Evolutionary conservation across 140 eudicot species (phyloP), one percentile per base, ranked within the genome.

Genomic region (Erigeron philadelphicus): DNA sequence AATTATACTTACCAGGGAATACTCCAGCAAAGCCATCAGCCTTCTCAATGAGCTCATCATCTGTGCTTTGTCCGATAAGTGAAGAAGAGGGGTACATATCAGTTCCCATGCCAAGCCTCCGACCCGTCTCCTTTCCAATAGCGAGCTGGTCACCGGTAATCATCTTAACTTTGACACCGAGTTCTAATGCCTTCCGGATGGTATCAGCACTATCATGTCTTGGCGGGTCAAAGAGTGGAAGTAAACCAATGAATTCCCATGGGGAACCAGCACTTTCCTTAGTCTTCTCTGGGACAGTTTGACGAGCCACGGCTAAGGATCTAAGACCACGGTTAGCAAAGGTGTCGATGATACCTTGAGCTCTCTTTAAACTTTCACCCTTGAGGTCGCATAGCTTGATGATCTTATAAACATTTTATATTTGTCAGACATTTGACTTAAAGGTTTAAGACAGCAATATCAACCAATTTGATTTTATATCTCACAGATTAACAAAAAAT

Each of bases 11-110:
- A 88, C 96, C 93, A 16, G 97, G 92, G 70, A 82, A 81, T 73
- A 89, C 96, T 42, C 87, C 96, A n/a, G 96, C 90, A 38, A 90
- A 90, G 61, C 97, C 95, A 78, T 89, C 94, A 0, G 96, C 96
- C 72, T 78, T 81, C 78, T 89, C 90, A 48, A 89, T 84, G 74
- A 89, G 94, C 47, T 81, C 81, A 42, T 80, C 94, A n/a, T 82
- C 41, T 0, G 84, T 82, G 75, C 59, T 41, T 57, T 87, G 82
- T 16, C 86, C 84, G 25, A 90, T 87, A 75, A 90, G 88, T 23
- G 91, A 79, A 53, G 92, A 90, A 61, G 89, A 84, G 4, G 96
- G 96, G 64, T 89, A 89, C 89, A 89, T 89, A 74, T 89, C 85
- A 53, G 89, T 86, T 1, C 96, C 97, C 97, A 84, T 87, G 45